phyloP scores from a whole-genome alignment of 345 rosid species.

The Lepidium aucheri region DNA sequence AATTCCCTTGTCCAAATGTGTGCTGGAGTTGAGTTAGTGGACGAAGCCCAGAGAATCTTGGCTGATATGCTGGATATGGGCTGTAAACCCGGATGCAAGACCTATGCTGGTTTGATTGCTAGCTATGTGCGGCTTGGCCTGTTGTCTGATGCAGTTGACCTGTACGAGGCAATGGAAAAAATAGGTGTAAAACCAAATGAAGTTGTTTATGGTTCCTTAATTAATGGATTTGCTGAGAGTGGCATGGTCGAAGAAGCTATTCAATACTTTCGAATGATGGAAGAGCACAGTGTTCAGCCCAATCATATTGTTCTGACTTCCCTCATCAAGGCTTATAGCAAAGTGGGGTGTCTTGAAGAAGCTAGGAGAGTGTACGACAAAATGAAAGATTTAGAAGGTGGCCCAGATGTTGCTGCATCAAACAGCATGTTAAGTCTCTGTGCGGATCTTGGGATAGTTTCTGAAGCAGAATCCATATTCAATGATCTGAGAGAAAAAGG shows the following conservation, averaged over 20 bases:
- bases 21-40: conserved; percentile 62
- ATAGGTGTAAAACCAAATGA: conserved; percentile 70
- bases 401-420: conserved; percentile 66
- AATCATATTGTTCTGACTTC: conserved; percentile 75
- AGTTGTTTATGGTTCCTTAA: conserved; percentile 72
- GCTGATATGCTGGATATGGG: conserved; percentile 64
- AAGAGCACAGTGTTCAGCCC: conserved; percentile 45
- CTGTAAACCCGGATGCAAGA: conserved; percentile 52
- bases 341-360: conserved; percentile 65
- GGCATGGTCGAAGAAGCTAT: conserved; percentile 66
- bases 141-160: conserved; percentile 52
- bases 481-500: conserved; percentile 47
- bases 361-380: conserved; percentile 56
- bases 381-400: conserved; percentile 56
- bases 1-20: conserved; percentile 82
- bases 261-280: conserved; percentile 53
- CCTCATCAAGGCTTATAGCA: conserved; percentile 73
- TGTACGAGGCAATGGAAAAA: conserved; percentile 45
- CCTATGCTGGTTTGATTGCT: conserved; percentile 64
- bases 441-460: conserved; percentile 67
- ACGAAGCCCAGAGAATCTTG: conserved; percentile 57
- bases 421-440: conserved; percentile 70
- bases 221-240: conserved; percentile 75
- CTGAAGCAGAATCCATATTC: conserved; percentile 66
- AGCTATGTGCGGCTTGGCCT: conserved; percentile 64